A percentile compares a stretch with the other conserved stretches of the same genome.
Evolutionary conservation across 2,329 filamentous ascomycete genomes (phyloP).

Genomic region (Claviceps sp.): DNA sequence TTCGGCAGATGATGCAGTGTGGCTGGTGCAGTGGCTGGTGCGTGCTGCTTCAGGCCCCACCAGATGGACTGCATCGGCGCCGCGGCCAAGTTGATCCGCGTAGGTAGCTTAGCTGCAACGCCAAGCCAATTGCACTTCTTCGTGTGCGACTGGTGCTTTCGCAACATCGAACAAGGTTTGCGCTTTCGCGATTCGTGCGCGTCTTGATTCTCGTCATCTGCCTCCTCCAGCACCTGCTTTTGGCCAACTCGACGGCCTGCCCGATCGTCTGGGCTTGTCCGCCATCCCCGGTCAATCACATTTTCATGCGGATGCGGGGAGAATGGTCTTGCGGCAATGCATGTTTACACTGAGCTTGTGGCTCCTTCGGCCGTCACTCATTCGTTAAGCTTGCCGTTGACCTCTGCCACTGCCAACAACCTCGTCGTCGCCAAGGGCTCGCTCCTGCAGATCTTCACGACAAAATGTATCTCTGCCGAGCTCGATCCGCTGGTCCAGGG

Average conservation of each 20-base stretch:
- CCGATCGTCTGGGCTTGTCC: neutral
- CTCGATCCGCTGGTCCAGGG: slow-evolving; percentile 33
- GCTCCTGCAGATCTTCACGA: slow-evolving; percentile 78
- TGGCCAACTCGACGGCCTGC: neutral
- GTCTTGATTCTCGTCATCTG: neutral
- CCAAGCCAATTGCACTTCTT: no score
- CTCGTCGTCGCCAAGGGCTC: slow-evolving; percentile 87
- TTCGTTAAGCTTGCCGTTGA: slow-evolving; percentile 66
- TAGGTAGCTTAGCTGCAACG: neutral
- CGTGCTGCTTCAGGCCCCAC: no score
- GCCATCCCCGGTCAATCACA: neutral
- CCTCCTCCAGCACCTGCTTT: neutral
- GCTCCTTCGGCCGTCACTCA: slow-evolving; percentile 91
- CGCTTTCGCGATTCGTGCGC: neutral
- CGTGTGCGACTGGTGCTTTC: neutral
- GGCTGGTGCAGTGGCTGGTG: no score
- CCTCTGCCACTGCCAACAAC: slow-evolving; percentile 63
- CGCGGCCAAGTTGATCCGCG: neutral
- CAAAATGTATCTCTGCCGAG: slow-evolving; percentile 53
- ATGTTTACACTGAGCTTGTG: slow-evolving; percentile 93
- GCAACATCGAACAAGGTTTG: neutral
- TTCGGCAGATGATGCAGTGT: no score
- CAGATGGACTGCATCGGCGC: neutral
- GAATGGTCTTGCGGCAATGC: slow-evolving; percentile 48
- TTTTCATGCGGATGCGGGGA: slow-evolving; percentile 11